phyloP scores from a whole-genome alignment of 208 protist genomes.

The Trypanosomatidae sp. region DNA sequence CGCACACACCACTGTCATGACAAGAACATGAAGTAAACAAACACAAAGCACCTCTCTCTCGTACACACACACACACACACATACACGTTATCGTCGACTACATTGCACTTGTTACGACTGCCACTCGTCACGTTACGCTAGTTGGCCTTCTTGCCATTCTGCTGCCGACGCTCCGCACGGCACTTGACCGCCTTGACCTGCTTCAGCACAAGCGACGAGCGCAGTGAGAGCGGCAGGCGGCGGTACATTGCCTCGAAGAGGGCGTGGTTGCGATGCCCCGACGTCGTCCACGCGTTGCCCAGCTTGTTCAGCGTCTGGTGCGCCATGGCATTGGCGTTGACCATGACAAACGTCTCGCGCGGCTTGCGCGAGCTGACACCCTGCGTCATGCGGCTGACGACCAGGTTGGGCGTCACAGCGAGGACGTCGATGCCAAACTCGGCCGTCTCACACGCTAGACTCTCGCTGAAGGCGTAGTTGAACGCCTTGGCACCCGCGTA shows the following conservation, averaged over 20 bases:
- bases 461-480: conserved; percentile 40
- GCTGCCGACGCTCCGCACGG: conserved; percentile 7
- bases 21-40: too few species aligned
- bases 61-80: too few species aligned
- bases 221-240: conserved; percentile 10
- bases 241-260: conserved; percentile 20
- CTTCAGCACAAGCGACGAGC: conserved; percentile 10
- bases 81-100: too few species aligned
- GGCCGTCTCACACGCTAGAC: conserved; percentile 52
- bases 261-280: conserved; percentile 52
- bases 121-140: too few species aligned
- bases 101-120: too few species aligned
- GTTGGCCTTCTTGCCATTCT: too few species aligned
- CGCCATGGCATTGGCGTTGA: conserved; percentile 49
- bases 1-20: too few species aligned
- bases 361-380: conserved; percentile 42
- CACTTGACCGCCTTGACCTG: conserved; percentile 22
- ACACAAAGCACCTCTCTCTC: too few species aligned
- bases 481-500: conserved; percentile 87
- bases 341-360: conserved; percentile 53
- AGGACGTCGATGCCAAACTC: conserved; percentile 54
- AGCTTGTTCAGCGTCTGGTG: conserved; percentile 59
- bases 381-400: conserved; percentile 73
- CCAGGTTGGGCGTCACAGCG: conserved; percentile 56
- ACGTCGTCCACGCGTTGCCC: conserved; percentile 18